phyloP scores from a whole-genome alignment of 441 rosid species.

The Croton laevigatus region DNA sequence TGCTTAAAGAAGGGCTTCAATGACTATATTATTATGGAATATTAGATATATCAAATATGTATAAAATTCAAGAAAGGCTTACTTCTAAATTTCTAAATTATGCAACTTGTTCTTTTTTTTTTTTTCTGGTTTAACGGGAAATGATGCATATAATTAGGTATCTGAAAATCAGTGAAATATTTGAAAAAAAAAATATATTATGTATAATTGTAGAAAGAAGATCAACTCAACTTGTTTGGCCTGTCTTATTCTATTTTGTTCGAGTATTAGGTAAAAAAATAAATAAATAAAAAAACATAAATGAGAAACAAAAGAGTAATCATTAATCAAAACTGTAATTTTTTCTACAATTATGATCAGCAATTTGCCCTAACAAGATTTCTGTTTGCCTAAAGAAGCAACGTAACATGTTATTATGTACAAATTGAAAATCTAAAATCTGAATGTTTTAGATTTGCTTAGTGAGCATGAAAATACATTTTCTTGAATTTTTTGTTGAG shows the following conservation, averaged over 20 bases:
- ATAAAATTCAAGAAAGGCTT: constrained; percentile 12
- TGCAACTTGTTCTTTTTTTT: neutral
- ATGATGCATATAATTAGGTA: too few relatives aligned
- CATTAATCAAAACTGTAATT: neutral
- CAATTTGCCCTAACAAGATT: neutral
- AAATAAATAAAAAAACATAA: neutral
- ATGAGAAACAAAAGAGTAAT: neutral
- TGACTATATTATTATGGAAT: neutral
- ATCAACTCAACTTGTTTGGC: too few relatives aligned
- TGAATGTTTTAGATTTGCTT: neutral
- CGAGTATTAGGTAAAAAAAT: too few relatives aligned
- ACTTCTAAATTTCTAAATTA: too few relatives aligned
- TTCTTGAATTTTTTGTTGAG: constrained; percentile 23
- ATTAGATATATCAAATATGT: constrained; percentile 1
- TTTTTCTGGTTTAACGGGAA: too few relatives aligned
- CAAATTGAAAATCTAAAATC: neutral
- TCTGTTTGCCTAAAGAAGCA: neutral
- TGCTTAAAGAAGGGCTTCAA: too few relatives aligned
- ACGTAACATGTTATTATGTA: constrained; percentile 3
- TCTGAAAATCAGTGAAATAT: too few relatives aligned
- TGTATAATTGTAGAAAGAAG: too few relatives aligned
- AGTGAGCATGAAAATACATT: constrained; percentile 1
- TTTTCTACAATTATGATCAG: neutral
- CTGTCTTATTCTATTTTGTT: too few relatives aligned
- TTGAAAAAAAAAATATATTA: too few relatives aligned